Conservation (phyloP, 2,329 filamentous ascomycete genomes). For the Colletotrichum sp. region DNA sequence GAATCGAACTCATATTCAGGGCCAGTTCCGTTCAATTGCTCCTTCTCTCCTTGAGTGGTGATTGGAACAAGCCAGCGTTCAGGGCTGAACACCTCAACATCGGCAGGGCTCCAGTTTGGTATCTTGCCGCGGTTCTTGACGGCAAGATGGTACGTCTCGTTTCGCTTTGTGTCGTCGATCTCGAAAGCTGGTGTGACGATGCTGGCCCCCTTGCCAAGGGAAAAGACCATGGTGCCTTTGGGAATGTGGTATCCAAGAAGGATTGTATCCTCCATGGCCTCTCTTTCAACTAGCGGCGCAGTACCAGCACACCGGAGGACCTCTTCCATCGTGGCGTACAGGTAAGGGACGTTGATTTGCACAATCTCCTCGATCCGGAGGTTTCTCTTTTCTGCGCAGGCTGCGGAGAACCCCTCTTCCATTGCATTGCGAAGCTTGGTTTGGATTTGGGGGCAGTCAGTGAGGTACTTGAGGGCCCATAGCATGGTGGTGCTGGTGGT, state of each 20-base stretch:
- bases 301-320: constrained; percentile 28
- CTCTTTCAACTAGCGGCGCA: constrained; percentile 25
- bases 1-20: constrained; percentile 34
- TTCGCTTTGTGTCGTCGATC: constrained; percentile 30
- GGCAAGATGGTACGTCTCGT: not conserved
- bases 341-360: constrained; percentile 25
- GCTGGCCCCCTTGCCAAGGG: constrained; percentile 28
- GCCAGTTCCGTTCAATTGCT: not conserved
- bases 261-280: constrained; percentile 26
- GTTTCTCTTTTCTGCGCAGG: constrained; percentile 16
- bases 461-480: constrained; percentile 29
- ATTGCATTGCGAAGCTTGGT: not conserved
- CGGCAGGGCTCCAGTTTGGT: not conserved
- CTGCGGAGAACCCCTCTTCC: constrained; percentile 18
- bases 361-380: constrained; percentile 25
- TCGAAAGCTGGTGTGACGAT: constrained; percentile 27
- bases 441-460: not conserved
- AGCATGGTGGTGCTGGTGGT: constrained; percentile 29
- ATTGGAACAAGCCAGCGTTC: not conserved
- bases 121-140: constrained; percentile 23
- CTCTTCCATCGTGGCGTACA: constrained; percentile 34
- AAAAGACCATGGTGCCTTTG: constrained; percentile 31
- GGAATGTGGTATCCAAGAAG: constrained; percentile 29
- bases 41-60: not conserved
- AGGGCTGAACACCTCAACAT: not conserved